These are phyloP conservation scores for Hypoxylon sp. DNA, from an alignment of 2,329 filamentous ascomycete genomes.

Conservation along the genomic window DNA sequence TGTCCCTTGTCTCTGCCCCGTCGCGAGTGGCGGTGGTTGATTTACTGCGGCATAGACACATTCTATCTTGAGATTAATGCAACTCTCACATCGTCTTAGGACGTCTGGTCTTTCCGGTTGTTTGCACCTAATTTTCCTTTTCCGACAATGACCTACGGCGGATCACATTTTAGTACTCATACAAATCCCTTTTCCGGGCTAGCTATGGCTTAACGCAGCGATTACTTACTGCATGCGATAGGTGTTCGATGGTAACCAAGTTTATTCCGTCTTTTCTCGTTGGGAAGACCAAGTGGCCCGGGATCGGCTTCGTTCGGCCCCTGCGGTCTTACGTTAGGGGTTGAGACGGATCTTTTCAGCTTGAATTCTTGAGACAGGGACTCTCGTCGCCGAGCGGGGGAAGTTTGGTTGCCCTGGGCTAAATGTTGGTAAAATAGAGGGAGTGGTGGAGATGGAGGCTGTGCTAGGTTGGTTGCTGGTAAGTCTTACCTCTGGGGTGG, in stretches of 20 bases:
- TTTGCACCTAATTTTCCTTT: slow-evolving; percentile 93
- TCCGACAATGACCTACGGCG: slow-evolving; percentile 84
- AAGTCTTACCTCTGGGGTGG: slow-evolving; percentile 54
- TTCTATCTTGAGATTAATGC: slow-evolving; percentile 93
- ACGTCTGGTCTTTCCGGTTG: slow-evolving; percentile 80
- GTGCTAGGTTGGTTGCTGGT: slow-evolving; percentile 47
- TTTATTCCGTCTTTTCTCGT: slow-evolving; percentile 82
- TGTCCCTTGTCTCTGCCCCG: slow-evolving; percentile 60
- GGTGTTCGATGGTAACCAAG: slow-evolving; percentile 95
- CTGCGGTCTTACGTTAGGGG: slow-evolving; percentile 63
- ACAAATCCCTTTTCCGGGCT: slow-evolving; percentile 4
- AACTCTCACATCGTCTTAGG: slow-evolving; percentile 88
- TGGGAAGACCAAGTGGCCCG: slow-evolving; percentile 56
- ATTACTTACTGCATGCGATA: slow-evolving; percentile 90
- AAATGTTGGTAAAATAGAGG: slow-evolving; percentile 50
- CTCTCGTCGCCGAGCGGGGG: slow-evolving; percentile 57
- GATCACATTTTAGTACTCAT: slow-evolving; percentile 37
- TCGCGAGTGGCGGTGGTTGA: slow-evolving; percentile 67
- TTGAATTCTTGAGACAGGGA: slow-evolving; percentile 58
- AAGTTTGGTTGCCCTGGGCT: slow-evolving; percentile 53
- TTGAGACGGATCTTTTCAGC: slow-evolving; percentile 66
- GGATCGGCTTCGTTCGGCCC: slow-evolving; percentile 57
- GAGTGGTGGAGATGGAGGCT: slow-evolving; percentile 50
- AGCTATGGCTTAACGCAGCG: slow-evolving; percentile 12
- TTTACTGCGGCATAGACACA: slow-evolving; percentile 94